Conservation (phyloP, 306 rosid species). For the Astragalus glycyphyllos region DNA sequence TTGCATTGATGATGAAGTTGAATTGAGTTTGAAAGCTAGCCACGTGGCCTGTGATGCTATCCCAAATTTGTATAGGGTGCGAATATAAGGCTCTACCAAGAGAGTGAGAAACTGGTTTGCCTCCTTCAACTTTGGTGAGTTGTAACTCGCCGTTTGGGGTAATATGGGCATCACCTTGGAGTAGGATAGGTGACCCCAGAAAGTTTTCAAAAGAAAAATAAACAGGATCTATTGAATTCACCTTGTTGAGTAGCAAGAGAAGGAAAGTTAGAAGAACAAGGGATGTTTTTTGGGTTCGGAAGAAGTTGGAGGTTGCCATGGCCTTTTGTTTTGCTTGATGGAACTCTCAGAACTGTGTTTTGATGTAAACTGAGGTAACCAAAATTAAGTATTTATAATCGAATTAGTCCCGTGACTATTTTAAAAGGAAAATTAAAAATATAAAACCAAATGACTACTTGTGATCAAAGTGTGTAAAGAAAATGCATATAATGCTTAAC, state of each 20-base stretch:
- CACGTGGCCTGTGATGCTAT: not conserved
- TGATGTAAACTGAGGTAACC: too few species aligned
- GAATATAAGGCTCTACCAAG: not conserved
- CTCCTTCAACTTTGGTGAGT: not conserved
- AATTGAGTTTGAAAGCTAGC: slow-evolving; percentile 4
- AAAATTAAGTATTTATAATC: too few species aligned
- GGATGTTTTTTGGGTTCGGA: too few species aligned
- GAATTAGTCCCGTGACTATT: too few species aligned
- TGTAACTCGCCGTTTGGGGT: not conserved
- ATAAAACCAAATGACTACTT: too few species aligned
- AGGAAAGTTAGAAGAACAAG: not conserved
- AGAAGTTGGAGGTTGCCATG: not conserved
- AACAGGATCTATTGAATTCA: not conserved
- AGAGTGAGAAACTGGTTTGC: not conserved
- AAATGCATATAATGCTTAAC: too few species aligned
- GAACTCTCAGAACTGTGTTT: too few species aligned
- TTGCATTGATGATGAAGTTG: not conserved
- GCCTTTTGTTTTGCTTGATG: not conserved
- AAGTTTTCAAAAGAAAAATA: not conserved
- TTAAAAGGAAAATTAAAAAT: too few species aligned
- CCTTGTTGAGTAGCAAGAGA: not conserved
- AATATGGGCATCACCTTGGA: not conserved
- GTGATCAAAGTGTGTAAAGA: too few species aligned
- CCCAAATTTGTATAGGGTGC: slow-evolving; percentile 2
- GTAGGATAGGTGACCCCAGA: not conserved